Conservation (phyloP, 2,329 filamentous ascomycete genomes). For the Cladosporium sp. region DNA sequence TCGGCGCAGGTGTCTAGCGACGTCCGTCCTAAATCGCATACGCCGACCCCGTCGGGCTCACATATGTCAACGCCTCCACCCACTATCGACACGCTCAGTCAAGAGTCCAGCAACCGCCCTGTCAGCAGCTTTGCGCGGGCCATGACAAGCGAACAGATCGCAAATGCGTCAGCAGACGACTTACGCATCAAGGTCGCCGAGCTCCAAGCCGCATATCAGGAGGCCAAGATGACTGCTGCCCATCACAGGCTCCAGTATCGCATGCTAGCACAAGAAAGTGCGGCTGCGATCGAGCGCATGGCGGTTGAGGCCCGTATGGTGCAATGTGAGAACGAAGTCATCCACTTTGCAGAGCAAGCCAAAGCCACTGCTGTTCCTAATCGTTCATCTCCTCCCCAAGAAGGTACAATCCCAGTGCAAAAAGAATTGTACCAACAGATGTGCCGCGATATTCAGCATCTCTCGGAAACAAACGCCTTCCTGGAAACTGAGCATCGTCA, state of each 20-base stretch:
- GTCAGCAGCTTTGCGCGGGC: conserved; percentile 21
- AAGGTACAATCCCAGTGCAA: conserved; percentile 35
- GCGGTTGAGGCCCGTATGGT: conserved; percentile 89
- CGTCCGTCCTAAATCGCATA: conserved; percentile 33
- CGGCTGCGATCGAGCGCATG: conserved; percentile 79
- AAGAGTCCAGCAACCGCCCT: conserved; percentile 14
- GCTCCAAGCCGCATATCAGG: conserved; percentile 53
- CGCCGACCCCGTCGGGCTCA: conserved; percentile 47
- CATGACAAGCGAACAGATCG: conserved; percentile 49
- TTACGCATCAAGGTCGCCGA: conserved; percentile 51
- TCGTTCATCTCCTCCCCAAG: conserved; percentile 44
- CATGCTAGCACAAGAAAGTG: conserved; percentile 76
- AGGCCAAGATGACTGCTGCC: conserved; percentile 75
- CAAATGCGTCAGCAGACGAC: conserved; percentile 47
- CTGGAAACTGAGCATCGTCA: conserved; percentile 63
- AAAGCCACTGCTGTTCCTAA: conserved; percentile 46
- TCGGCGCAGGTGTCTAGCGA: conserved; percentile 51
- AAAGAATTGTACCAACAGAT: conserved; percentile 55
- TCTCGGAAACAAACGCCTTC: conserved; percentile 62
- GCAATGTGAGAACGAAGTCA: conserved; percentile 78
- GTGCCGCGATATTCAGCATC: conserved; percentile 52
- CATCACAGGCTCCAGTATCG: conserved; percentile 90
- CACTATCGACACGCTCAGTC: conserved; percentile 27
- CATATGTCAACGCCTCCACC: conserved; percentile 49
- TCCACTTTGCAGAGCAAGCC: conserved; percentile 69